Conservation (phyloP, 176 grass and related monocot genomes). For the Aegilops umbellulata region DNA sequence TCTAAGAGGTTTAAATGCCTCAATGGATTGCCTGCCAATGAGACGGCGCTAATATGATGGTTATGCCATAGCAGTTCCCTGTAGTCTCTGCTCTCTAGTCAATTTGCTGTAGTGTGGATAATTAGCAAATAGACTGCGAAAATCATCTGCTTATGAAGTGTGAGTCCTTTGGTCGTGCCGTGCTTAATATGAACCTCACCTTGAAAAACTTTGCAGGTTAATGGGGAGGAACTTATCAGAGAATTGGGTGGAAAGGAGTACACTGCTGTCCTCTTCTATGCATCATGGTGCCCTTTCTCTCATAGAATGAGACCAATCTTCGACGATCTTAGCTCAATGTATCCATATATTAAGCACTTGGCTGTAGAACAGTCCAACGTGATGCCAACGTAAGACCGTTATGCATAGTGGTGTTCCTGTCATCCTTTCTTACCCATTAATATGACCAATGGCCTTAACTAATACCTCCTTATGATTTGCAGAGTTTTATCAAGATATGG, state of each 20-base stretch:
- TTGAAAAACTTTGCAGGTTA: conserved; percentile 38
- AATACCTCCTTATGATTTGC: conserved; percentile 35
- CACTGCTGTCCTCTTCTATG: conserved; percentile 68
- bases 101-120: background rate
- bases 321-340: conserved; percentile 81
- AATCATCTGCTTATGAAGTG: background rate
- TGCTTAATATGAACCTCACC: background rate
- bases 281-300: conserved; percentile 91
- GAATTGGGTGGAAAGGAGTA: conserved; percentile 29
- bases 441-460: background rate
- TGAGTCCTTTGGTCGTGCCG: background rate
- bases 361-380: conserved; percentile 71
- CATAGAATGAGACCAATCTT: conserved; percentile 50
- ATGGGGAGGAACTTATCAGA: conserved; percentile 44
- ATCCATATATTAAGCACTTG: conserved; percentile 81
- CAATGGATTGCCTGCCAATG: background rate
- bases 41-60: background rate
- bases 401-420: background rate
- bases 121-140: background rate
- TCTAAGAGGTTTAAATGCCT: background rate
- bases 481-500: conserved; percentile 70
- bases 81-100: background rate
- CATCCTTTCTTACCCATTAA: conserved; percentile 21
- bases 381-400: conserved; percentile 50
- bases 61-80: background rate